Evolutionary conservation across 257 asterid species (phyloP).

Genomic region (Eustoma russellianum): DNA sequence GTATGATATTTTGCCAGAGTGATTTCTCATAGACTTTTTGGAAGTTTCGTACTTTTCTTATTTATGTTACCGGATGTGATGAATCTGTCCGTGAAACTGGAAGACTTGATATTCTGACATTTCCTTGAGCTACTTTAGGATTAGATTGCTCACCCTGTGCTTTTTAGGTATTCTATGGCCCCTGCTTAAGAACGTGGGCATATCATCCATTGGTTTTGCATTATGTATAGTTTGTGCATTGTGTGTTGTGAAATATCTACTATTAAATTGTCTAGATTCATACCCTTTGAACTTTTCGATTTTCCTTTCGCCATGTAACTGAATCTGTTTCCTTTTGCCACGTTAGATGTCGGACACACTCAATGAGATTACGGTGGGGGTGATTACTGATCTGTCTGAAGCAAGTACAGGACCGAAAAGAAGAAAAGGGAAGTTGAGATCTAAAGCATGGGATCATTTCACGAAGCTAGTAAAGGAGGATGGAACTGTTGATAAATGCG

Average conservation of each 20-base stretch:
- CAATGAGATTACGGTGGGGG: constrained; percentile 38
- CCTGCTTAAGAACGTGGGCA: background rate
- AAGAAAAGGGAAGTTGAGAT: constrained; percentile 58
- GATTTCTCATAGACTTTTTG: background rate
- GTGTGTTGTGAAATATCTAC: background rate
- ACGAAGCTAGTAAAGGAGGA: constrained; percentile 73
- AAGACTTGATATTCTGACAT: background rate
- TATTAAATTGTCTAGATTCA: background rate
- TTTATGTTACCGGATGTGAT: background rate
- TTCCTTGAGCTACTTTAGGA: background rate
- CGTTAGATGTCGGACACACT: constrained; percentile 44
- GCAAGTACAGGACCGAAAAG: constrained; percentile 54
- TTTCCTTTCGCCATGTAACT: background rate
- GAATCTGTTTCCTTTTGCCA: background rate
- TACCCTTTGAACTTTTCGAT: background rate
- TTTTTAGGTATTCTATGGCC: background rate
- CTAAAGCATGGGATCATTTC: constrained; percentile 86
- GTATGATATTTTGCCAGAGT: background rate
- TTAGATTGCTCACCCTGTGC: background rate
- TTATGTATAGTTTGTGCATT: background rate
- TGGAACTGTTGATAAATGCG: constrained; percentile 65
- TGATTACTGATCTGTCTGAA: constrained; percentile 37
- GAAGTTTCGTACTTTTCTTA: background rate
- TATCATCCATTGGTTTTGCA: background rate
- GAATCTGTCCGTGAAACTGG: background rate